Conservation (phyloP, 352 stramenopile species). For the Phytophthora hibernalis region DNA sequence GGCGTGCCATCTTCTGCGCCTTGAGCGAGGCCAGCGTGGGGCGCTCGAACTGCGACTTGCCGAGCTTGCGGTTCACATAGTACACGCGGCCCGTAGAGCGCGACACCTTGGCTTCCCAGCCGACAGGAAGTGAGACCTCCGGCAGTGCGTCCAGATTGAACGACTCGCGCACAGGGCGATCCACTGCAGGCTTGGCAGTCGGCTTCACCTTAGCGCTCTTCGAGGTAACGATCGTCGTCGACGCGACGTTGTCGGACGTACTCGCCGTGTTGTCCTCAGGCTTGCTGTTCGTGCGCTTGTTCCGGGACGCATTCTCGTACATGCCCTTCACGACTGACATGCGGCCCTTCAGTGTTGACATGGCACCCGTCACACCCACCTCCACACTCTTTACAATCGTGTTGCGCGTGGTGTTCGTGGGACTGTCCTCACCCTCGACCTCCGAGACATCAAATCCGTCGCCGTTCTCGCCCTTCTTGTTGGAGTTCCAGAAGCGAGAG, state of each 20-base stretch:
- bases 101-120: slow-evolving; percentile 89
- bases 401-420: slow-evolving; percentile 68
- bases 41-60: slow-evolving; percentile 88
- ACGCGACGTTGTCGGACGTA: slow-evolving; percentile 34
- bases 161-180: slow-evolving; percentile 77
- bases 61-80: slow-evolving; percentile 90
- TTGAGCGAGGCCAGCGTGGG: slow-evolving; percentile 88
- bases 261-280: slow-evolving; percentile 42
- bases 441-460: slow-evolving; percentile 60
- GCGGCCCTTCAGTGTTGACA: slow-evolving; percentile 83
- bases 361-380: slow-evolving; percentile 70
- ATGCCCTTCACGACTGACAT: slow-evolving; percentile 84
- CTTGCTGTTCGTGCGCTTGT: slow-evolving; percentile 72
- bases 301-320: slow-evolving; percentile 56
- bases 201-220: slow-evolving; percentile 48
- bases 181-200: slow-evolving; percentile 33
- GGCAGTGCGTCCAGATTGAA: slow-evolving; percentile 87
- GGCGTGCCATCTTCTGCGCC: slow-evolving; percentile 80
- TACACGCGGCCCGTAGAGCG: slow-evolving; percentile 88
- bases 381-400: slow-evolving; percentile 85
- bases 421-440: slow-evolving; percentile 51
- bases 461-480: slow-evolving; percentile 58
- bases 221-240: slow-evolving; percentile 34
- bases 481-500: slow-evolving; percentile 74
- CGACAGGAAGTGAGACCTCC: slow-evolving; percentile 80